Conservation (phyloP, 306 rosid genomes). For the Argentina anserina region DNA sequence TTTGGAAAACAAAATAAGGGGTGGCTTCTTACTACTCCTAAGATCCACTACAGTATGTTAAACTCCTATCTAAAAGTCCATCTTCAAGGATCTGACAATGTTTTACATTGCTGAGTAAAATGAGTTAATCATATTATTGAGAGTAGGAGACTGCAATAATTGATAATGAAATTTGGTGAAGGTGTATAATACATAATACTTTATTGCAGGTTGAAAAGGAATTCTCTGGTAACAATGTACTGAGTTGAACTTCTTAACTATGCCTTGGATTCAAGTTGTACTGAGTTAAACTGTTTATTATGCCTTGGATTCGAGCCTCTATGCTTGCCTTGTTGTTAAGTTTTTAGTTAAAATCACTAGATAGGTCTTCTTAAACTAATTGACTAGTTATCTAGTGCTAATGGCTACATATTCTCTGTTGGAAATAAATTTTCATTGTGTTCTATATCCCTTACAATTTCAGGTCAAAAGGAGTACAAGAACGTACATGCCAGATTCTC, state of each 20-base stretch:
- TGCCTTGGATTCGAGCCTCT: not conserved
- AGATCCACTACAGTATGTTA: not conserved
- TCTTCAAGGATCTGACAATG: not conserved
- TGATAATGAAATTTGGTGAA: not conserved
- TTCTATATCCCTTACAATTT: constrained; percentile 20
- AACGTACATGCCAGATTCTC: constrained; percentile 57
- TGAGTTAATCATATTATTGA: not conserved
- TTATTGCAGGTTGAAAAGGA: not conserved
- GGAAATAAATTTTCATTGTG: not conserved
- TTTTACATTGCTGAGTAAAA: not conserved
- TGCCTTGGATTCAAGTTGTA: not conserved
- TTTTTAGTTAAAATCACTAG: constrained; percentile 8
- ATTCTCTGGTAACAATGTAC: not conserved
- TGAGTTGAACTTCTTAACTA: not conserved
- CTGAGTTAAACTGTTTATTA: not conserved
- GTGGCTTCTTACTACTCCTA: not conserved
- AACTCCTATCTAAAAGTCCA: not conserved
- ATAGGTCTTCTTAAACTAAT: not conserved
- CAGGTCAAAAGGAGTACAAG: constrained; percentile 66
- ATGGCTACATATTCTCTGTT: not conserved
- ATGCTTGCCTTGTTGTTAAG: not conserved
- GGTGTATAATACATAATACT: not conserved
- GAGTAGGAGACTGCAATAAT: not conserved
- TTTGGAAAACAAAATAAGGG: not conserved
- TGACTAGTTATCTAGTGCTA: not conserved